Evolutionary conservation across 202 grass and related monocot genomes (phyloP).

Genomic region (Zizania palustris): DNA sequence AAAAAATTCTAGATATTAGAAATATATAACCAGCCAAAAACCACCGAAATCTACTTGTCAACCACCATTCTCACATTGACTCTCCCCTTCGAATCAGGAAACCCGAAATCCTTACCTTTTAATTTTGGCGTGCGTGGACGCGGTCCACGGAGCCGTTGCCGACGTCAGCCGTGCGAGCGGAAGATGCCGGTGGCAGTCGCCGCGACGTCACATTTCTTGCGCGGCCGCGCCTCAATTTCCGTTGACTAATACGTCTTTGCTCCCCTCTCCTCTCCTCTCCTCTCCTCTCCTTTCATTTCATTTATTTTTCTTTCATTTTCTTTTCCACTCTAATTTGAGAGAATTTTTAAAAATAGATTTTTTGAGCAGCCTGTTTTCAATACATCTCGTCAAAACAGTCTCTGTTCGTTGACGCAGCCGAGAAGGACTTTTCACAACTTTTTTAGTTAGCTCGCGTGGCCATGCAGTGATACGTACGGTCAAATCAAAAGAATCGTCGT

Average conservation of each 20-base stretch:
- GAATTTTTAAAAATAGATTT: too few species aligned
- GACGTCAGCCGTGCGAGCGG: neutral
- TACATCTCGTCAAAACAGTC: neutral
- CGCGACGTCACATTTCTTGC: slow-evolving; percentile 7
- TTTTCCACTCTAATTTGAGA: neutral
- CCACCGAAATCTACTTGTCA: too few species aligned
- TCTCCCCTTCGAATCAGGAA: neutral
- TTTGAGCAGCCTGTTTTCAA: neutral
- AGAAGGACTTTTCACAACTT: neutral
- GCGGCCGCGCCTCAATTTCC: neutral
- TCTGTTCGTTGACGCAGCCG: neutral
- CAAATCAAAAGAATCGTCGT: neutral
- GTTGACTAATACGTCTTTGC: too few species aligned
- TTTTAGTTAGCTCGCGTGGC: too few species aligned
- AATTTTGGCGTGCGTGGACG: slow-evolving; percentile 8
- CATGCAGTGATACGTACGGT: too few species aligned
- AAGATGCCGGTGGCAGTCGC: neutral
- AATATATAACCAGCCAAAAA: too few species aligned
- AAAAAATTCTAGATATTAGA: too few species aligned
- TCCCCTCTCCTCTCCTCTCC: too few species aligned
- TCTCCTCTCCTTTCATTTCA: too few species aligned
- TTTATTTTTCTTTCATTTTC: neutral
- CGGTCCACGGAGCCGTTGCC: neutral
- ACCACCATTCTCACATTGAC: too few species aligned
- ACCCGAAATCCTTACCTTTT: too few species aligned